Evolutionary conservation across 768 basidiomycete genomes (phyloP).

Genomic region (Zangia roseola): DNA sequence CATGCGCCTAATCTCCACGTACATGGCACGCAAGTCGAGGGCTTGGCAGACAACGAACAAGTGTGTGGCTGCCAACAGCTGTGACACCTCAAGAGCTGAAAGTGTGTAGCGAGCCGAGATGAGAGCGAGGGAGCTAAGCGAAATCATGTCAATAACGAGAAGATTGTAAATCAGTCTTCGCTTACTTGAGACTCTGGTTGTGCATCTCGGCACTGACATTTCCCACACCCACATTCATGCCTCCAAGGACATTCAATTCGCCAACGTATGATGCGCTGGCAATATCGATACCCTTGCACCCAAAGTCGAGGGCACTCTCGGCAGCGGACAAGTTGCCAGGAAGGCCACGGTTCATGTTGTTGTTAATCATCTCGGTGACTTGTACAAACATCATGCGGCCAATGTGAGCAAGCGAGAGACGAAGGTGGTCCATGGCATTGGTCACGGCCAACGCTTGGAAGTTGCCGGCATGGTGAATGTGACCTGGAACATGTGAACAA

Average conservation of each 20-base stretch:
- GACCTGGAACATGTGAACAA: conserved; percentile 30
- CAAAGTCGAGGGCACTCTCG: conserved; percentile 80
- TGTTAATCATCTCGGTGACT: conserved; percentile 55
- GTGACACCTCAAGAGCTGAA: conserved; percentile 73
- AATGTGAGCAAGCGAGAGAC: conserved; percentile 66
- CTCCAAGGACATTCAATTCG: conserved; percentile 74
- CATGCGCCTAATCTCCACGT: conserved; percentile 54
- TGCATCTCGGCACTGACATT: conserved; percentile 91
- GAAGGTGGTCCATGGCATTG: conserved; percentile 86
- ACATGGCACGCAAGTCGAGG: conserved; percentile 79
- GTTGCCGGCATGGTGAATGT: conserved; percentile 80
- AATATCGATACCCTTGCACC: conserved; percentile 83
- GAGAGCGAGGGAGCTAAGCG: conserved; percentile 72
- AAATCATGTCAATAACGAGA: neutral
- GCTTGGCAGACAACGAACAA: conserved; percentile 79
- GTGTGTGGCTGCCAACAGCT: conserved; percentile 71
- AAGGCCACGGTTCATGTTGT: conserved; percentile 68
- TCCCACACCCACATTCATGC: conserved; percentile 78
- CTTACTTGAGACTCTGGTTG: conserved; percentile 88
- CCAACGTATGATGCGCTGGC: conserved; percentile 77
- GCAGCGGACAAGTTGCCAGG: conserved; percentile 78
- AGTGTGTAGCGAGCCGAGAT: conserved; percentile 82
- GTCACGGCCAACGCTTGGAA: conserved; percentile 89
- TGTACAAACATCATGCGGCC: conserved; percentile 72
- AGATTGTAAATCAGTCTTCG: neutral